phyloP scores from a whole-genome alignment of 1,284 basidiomycete genomes.

The Sporisorium graminicola region DNA sequence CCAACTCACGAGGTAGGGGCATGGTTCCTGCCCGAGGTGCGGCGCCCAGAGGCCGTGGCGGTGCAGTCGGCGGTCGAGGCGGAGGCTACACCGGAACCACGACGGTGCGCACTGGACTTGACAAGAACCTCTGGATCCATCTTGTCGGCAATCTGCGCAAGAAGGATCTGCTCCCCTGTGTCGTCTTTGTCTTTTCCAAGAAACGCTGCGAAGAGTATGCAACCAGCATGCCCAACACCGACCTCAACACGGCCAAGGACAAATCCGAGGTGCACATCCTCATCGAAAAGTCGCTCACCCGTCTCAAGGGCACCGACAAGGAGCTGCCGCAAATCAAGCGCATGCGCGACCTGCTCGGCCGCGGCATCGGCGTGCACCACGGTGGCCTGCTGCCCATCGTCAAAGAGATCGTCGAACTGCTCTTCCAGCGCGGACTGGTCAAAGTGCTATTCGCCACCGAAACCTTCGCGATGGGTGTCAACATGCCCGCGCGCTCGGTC shows the following conservation, averaged over 20 bases:
- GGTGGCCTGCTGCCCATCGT: constrained; percentile 96
- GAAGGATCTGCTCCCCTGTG: constrained; percentile 87
- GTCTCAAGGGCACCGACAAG: constrained; percentile 88
- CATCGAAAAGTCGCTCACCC: constrained; percentile 89
- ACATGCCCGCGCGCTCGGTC: constrained; percentile 98
- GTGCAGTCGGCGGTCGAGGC: constrained; percentile 74
- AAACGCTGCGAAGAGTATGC: constrained; percentile 97
- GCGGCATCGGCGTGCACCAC: constrained; percentile 97
- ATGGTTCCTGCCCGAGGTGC: constrained; percentile 67
- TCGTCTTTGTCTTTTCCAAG: constrained; percentile 97
- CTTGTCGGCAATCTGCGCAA: constrained; percentile 88
- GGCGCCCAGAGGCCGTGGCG: constrained; percentile 69
- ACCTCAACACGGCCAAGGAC: constrained; percentile 86
- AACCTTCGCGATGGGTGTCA: constrained; percentile 97
- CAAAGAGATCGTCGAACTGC: constrained; percentile 91
- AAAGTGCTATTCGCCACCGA: constrained; percentile 98
- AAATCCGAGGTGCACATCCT: constrained; percentile 97
- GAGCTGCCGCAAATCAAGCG: constrained; percentile 93
- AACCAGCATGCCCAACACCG: constrained; percentile 85
- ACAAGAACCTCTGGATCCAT: constrained; percentile 94
- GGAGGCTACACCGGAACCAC: constrained; percentile 51
- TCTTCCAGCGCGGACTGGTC: constrained; percentile 94
- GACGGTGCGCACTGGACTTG: constrained; percentile 73
- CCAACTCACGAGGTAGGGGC: constrained; percentile 50
- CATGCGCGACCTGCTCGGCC: constrained; percentile 89